Evolutionary conservation across 768 basidiomycete genomes (phyloP).

Genomic region (Rhodotorula graminis): DNA sequence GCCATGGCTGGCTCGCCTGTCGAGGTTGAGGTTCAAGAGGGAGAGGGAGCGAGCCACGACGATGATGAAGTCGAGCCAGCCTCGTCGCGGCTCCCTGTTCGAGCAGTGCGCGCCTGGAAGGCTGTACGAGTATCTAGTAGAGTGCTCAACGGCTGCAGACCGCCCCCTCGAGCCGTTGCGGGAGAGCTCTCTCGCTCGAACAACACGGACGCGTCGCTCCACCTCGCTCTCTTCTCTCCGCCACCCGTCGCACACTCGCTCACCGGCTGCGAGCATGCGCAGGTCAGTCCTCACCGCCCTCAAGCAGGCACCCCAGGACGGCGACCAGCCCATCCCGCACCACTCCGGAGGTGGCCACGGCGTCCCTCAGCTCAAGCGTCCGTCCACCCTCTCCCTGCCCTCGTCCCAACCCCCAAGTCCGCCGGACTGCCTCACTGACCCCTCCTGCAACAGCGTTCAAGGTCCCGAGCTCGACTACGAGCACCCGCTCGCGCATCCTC

Average conservation of each 20-base stretch:
- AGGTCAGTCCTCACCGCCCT: conserved; percentile 13
- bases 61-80: too few species aligned
- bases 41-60: neutral
- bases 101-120: too few species aligned
- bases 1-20: neutral
- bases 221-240: neutral
- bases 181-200: too few species aligned
- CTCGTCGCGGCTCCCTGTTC: too few species aligned
- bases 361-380: conserved; percentile 42
- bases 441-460: conserved; percentile 43
- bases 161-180: too few species aligned
- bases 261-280: conserved; percentile 10
- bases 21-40: too few species aligned
- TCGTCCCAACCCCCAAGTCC: neutral
- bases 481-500: conserved; percentile 30
- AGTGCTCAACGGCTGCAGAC: too few species aligned
- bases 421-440: neutral
- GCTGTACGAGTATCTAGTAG: too few species aligned
- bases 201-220: too few species aligned
- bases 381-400: neutral
- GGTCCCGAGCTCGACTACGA: conserved; percentile 38
- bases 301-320: conserved; percentile 5
- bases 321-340: neutral
- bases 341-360: conserved; percentile 47
- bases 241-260: neutral